phyloP scores from a whole-genome alignment of 2,329 filamentous ascomycete species.

The Knoxdaviesia capensis region DNA sequence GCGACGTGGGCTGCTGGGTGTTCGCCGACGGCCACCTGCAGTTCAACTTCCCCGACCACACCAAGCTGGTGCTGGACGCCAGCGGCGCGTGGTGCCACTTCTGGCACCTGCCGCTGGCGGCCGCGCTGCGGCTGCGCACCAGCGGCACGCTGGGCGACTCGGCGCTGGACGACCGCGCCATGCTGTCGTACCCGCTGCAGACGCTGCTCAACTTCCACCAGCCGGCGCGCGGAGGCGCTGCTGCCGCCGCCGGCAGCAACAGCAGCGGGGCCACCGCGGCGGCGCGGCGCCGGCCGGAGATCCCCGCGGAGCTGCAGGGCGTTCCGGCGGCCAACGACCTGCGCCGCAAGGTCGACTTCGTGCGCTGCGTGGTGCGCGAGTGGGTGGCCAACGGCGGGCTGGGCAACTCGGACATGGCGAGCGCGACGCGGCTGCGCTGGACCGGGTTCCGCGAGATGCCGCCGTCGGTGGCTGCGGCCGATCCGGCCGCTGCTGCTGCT shows the following conservation, averaged over 20 bases:
- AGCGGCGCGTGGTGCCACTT: conserved; percentile 61
- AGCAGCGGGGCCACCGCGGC: conserved; percentile 16
- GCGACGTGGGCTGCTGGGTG: conserved; percentile 64
- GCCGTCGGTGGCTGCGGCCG: conserved; percentile 2
- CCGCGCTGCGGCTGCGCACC: conserved; percentile 41
- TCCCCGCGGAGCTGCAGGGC: conserved; percentile 36
- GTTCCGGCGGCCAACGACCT: conserved; percentile 56
- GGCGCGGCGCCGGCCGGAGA: conserved; percentile 36
- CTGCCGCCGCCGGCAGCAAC: neutral
- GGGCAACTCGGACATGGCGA: conserved; percentile 42
- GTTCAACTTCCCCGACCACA: conserved; percentile 81
- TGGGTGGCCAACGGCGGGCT: conserved; percentile 53
- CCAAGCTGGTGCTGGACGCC: conserved; percentile 60
- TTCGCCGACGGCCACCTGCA: conserved; percentile 62
- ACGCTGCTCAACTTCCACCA: conserved; percentile 50
- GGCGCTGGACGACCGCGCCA: conserved; percentile 50
- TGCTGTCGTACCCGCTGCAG: conserved; percentile 51
- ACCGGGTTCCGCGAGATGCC: conserved; percentile 34
- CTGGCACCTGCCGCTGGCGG: conserved; percentile 54
- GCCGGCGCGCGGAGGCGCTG: conserved; percentile 11
- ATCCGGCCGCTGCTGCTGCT: too few relatives aligned
- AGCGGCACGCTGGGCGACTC: conserved; percentile 49
- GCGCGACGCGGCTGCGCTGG: conserved; percentile 35
- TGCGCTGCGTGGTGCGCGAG: conserved; percentile 45
- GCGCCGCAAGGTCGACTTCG: conserved; percentile 53